Conservation (phyloP, 306 rosid species). For the Chamaecrista fasciculata region DNA sequence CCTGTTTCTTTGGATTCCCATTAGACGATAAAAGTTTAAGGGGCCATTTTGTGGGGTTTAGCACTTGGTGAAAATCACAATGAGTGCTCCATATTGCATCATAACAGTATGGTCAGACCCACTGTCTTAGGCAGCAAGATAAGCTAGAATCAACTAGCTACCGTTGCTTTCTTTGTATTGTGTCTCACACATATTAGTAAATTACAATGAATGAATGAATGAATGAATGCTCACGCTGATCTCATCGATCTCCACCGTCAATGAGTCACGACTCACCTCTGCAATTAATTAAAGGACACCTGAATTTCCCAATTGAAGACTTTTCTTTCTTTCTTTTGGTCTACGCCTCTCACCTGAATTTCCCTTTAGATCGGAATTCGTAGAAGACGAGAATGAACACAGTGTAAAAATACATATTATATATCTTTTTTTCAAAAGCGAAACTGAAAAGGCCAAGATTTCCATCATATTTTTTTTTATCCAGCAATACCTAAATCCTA, state of each 20-base stretch:
- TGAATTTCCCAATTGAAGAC: background rate
- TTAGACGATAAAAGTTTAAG: constrained; percentile 28
- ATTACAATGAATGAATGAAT: constrained; percentile 33
- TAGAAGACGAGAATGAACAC: background rate
- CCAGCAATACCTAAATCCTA: constrained; percentile 19
- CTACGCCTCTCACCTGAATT: constrained; percentile 3
- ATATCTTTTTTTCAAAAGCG: constrained; percentile 24
- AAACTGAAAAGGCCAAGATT: constrained; percentile 18
- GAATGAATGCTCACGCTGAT: background rate
- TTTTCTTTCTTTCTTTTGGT: background rate
- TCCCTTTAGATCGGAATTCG: too few species aligned
- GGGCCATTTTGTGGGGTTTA: constrained; percentile 42
- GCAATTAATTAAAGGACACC: too few species aligned
- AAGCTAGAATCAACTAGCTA: constrained; percentile 30
- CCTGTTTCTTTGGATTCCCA: constrained; percentile 47
- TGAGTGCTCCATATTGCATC: constrained; percentile 44
- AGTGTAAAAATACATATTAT: too few species aligned
- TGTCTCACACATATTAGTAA: constrained; percentile 31
- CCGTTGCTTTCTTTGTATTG: constrained; percentile 41
- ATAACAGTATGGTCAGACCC: constrained; percentile 39
- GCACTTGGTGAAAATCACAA: constrained; percentile 31
- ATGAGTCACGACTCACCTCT: constrained; percentile 3
- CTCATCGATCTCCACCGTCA: constrained; percentile 26
- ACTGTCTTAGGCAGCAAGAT: constrained; percentile 33
- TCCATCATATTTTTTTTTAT: constrained; percentile 34